These are phyloP conservation scores for Pseudonectria foliicola DNA, from an alignment of 2,329 filamentous ascomycete genomes.

Conservation along the genomic window DNA sequence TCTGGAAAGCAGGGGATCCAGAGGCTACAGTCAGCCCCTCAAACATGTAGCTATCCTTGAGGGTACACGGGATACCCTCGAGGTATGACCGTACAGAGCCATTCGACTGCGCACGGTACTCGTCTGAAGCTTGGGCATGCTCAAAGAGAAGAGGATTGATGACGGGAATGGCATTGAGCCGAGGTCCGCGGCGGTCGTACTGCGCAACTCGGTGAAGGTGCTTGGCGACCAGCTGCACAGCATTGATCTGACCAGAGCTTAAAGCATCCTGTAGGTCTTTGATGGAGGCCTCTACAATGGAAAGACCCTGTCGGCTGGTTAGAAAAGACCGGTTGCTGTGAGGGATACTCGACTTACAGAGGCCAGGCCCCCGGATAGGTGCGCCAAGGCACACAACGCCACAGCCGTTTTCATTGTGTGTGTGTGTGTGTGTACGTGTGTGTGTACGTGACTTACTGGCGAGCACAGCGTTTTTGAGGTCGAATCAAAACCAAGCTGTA, in stretches of 20 bases:
- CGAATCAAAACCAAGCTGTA: too few relatives aligned
- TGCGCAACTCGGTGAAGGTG: slow-evolving; percentile 20
- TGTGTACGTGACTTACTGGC: too few relatives aligned
- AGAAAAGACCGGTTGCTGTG: too few relatives aligned
- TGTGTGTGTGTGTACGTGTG: too few relatives aligned
- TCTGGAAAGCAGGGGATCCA: slow-evolving; percentile 47
- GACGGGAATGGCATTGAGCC: slow-evolving; percentile 21
- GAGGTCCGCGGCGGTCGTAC: slow-evolving; percentile 18
- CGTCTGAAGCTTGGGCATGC: slow-evolving; percentile 23
- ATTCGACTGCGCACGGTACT: slow-evolving; percentile 11
- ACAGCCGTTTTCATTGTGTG: too few relatives aligned
- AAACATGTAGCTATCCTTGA: slow-evolving; percentile 52
- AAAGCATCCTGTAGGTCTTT: slow-evolving; percentile 17
- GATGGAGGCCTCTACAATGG: slow-evolving; percentile 20
- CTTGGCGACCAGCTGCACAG: slow-evolving; percentile 21
- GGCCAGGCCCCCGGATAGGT: too few relatives aligned
- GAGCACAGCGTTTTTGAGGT: too few relatives aligned
- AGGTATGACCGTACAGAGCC: slow-evolving; percentile 21
- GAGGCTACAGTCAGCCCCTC: slow-evolving; percentile 44
- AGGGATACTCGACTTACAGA: too few relatives aligned
- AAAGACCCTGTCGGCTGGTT: too few relatives aligned
- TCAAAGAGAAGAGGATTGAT: slow-evolving; percentile 20
- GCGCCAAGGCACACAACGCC: too few relatives aligned
- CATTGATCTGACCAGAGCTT: slow-evolving; percentile 8
- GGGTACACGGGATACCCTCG: slow-evolving; percentile 50